phyloP scores from a whole-genome alignment of 192 early-diverging fungal genomes.

The Coemansia guatemalensis region DNA sequence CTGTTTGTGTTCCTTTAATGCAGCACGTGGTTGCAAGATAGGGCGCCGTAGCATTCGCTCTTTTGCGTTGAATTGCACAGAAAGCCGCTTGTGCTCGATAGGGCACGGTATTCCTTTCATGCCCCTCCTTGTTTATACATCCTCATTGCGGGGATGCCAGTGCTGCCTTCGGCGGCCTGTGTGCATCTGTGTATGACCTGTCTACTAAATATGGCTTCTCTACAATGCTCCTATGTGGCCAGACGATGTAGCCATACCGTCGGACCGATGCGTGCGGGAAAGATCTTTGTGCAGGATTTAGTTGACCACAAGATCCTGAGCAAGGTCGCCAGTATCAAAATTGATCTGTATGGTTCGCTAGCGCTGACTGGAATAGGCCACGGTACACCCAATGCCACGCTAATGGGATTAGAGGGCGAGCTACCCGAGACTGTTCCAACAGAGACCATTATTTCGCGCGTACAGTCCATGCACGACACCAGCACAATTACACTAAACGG shows the following conservation, averaged over 20 bases:
- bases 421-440: constrained; percentile 83
- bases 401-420: constrained; percentile 92
- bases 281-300: constrained; percentile 89
- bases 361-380: constrained; percentile 94
- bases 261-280: constrained; percentile 97
- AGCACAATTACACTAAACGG: constrained; percentile 72
- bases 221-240: background rate
- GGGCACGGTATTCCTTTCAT: background rate
- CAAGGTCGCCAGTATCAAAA: constrained; percentile 63
- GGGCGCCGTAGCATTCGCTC: background rate
- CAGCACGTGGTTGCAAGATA: background rate
- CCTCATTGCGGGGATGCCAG: background rate
- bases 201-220: background rate
- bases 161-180: background rate
- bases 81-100: background rate
- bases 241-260: constrained; percentile 70
- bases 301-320: constrained; percentile 65
- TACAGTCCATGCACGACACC: constrained; percentile 74
- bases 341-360: constrained; percentile 91
- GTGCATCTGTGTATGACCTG: background rate
- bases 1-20: background rate
- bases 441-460: constrained; percentile 69
- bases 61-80: background rate
- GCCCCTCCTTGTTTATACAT: background rate
- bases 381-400: constrained; percentile 89